Evolutionary conservation across 2,329 filamentous ascomycete genomes (phyloP), one percentile per base, ranked within the genome.

Genomic region (Dothistroma septosporum): DNA sequence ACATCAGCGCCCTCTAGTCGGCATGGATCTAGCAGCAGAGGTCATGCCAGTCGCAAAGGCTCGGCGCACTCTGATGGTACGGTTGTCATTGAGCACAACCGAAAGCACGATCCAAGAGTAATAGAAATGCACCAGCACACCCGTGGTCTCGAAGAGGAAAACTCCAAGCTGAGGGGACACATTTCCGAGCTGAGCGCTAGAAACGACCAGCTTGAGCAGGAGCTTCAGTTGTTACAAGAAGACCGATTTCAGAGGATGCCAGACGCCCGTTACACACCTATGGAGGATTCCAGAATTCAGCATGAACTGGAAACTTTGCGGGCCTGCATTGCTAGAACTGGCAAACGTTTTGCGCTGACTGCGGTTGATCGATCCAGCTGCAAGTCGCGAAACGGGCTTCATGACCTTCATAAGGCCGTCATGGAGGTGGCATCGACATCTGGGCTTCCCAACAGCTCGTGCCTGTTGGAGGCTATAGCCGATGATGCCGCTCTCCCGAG

Each of bases 171-270:
- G 6, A 53, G 31, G 14, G n/a, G 22, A 32, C 35, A 59, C 5
- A 35, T 59, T 33, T 16, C 5, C 22, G 46, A 52, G 19, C 46
- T 58, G 14, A 50, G 44, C 24, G 47, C 22, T 9, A 48, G 21
- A n/a, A 37, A 48, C 41, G 37, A 56, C 22, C 47, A 58, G 35
- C 58, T 58, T 19, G 61, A 55, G 33, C 58, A 59, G 6, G 55
- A 60, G n/a, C 35, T 63, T 35, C 58, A 50, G 2, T 19, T 44
- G 9, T 49, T 63, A 11, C 61, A 63, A 21, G 49, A 49, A 33
- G 54, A 31, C 16, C 47, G 52, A 19, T 63, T 63, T 52, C 48
- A 55, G 21, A 47, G 37, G 19, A 54, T 63, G 35, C 22, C 48
- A 19, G 58, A 58, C 28, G 52, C 48, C 12, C 49, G 58, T 10